Evolutionary conservation across 1,284 basidiomycete species (phyloP), one percentile per base, ranked within the genome.

Genomic region (Lignosus rhinocerotis): DNA sequence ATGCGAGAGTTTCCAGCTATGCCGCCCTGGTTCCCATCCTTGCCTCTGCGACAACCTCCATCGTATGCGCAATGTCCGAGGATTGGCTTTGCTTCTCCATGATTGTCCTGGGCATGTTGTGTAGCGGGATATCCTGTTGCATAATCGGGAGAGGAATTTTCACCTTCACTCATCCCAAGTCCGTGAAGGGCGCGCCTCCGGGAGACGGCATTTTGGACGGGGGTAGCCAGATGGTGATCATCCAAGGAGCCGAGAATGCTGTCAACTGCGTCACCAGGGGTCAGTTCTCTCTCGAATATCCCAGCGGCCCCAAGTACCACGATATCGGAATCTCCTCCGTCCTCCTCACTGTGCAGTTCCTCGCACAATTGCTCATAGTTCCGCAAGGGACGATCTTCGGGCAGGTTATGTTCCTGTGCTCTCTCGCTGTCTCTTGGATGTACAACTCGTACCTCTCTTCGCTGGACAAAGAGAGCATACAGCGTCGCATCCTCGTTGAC

Each of bases 381-480:
- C 63, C 63, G 4, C 59, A 62, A 19, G 59, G 58, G 4, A 49
- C 47, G 8, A 52, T 63, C 12, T 60, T 56, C 12, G 63, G 63
- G 1, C 63, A 65, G 36, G 36, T 63, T 43, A 48, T 61, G 51
- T 65, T 65, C 55, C 53, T 65, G 7, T 47, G 49, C 14, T 61
- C 61, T 12, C 59, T 65, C 43, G 55, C 52, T 4, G 58, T 38
- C 32, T 62, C 63, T 1, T 65, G 63, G 61, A 30, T 43, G 8
- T 65, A 65, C 55, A 65, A 57, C 50, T 62, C 63, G 17, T 65
- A 57, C 32, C 56, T 65, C 38, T 62, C 63, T 6, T 65, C 63
- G 1, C 16, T 65, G n/a, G 63, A 65, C 53, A 48, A 51, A 9
- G 56, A 57, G 41, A 56, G 48, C 30, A 58, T 65, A 17, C 63